These are phyloP conservation scores for Sporothrix brasiliensis DNA, from an alignment of 2,329 filamentous ascomycete species.

Conservation along the genomic window DNA sequence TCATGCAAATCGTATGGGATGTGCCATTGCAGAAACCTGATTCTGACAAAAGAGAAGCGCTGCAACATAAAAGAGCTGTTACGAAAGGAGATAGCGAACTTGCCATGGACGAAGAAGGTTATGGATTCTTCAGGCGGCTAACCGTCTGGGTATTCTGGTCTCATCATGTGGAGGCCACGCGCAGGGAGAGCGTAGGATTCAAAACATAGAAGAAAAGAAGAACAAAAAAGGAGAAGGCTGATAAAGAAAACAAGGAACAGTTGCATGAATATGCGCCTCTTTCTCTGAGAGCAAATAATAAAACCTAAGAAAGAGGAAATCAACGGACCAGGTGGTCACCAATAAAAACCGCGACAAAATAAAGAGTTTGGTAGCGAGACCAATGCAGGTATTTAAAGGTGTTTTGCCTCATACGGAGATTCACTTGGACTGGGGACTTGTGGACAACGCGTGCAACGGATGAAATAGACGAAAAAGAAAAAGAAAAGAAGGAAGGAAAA, in stretches of 20 bases:
- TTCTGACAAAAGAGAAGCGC: background rate
- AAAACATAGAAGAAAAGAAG: background rate
- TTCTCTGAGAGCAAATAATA: no score
- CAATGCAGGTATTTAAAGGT: no score
- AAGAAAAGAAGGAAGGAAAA: background rate
- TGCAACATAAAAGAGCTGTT: background rate
- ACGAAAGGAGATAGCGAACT: background rate
- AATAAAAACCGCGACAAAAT: no score
- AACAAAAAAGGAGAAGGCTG: background rate
- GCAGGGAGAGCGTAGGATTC: background rate
- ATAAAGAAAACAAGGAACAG: no score
- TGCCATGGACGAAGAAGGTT: background rate
- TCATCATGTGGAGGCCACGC: slow-evolving; percentile 14
- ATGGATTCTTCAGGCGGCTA: background rate
- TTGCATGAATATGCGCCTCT: no score
- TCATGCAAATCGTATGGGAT: background rate
- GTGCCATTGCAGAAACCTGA: background rate
- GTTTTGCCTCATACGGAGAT: background rate
- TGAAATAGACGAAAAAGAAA: background rate
- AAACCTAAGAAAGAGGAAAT: no score
- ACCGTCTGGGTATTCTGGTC: background rate
- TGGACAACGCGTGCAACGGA: no score
- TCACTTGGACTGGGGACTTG: background rate
- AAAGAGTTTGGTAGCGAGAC: no score
- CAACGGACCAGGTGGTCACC: no score